These are phyloP conservation scores for Rhodotorula babjevae DNA, from an alignment of 768 basidiomycete genomes.

Conservation along the genomic window DNA sequence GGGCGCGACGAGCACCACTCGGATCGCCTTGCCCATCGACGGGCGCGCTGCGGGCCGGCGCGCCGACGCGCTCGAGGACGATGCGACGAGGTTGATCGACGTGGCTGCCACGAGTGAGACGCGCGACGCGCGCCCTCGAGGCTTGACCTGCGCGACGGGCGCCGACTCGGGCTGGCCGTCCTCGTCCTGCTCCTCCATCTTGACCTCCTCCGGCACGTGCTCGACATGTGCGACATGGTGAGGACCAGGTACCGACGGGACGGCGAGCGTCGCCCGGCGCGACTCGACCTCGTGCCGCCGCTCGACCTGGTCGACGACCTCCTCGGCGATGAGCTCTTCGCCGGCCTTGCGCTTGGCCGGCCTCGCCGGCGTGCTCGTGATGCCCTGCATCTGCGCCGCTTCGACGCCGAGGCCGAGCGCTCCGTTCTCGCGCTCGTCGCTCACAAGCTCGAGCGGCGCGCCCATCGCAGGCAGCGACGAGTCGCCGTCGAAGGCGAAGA, in stretches of 20 bases:
- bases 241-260: too few species aligned
- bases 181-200: neutral
- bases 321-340: neutral
- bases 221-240: too few species aligned
- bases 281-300: too few species aligned
- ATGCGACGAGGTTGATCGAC: neutral
- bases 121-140: neutral
- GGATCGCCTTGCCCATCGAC: neutral
- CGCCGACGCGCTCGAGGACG: neutral
- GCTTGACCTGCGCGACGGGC: neutral
- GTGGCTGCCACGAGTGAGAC: neutral
- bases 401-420: too few species aligned
- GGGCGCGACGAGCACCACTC: neutral
- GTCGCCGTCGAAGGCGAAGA: neutral
- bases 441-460: conserved; percentile 3
- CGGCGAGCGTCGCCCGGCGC: too few species aligned
- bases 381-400: neutral
- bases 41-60: neutral
- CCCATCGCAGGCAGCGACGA: conserved; percentile 6
- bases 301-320: too few species aligned
- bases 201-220: neutral
- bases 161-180: too few species aligned
- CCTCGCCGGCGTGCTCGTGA: conserved; percentile 13
- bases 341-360: neutral
- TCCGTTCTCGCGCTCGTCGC: too few species aligned